Conservation (phyloP, 805 yeast genomes). For the Saccharomyces eubayanus region DNA sequence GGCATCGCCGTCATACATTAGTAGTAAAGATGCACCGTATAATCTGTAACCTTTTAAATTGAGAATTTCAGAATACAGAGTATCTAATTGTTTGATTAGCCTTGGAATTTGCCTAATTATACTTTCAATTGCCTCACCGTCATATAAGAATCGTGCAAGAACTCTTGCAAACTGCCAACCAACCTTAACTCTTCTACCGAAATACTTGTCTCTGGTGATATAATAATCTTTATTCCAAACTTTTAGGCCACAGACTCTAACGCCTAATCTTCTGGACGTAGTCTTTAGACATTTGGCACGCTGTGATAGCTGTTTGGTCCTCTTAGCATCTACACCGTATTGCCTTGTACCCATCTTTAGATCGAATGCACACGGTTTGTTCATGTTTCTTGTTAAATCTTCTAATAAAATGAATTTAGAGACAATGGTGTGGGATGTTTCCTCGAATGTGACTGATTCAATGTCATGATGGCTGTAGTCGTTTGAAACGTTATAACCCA, state of each 20-base stretch:
- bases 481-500: slow-evolving; percentile 1
- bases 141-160: slow-evolving; percentile 68
- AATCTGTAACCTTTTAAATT: slow-evolving; percentile 68
- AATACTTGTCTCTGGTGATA: slow-evolving; percentile 79
- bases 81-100: slow-evolving; percentile 51
- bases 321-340: slow-evolving; percentile 87
- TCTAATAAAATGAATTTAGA: slow-evolving; percentile 74
- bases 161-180: slow-evolving; percentile 75
- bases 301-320: slow-evolving; percentile 68
- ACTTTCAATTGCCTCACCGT: slow-evolving; percentile 54
- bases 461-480: slow-evolving; percentile 5
- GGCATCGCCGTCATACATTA: slow-evolving; percentile 73
- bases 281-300: slow-evolving; percentile 71
- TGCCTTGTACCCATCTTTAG: slow-evolving; percentile 98
- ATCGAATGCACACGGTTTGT: slow-evolving; percentile 84
- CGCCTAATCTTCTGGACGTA: slow-evolving; percentile 77
- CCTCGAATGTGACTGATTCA: slow-evolving; percentile 20
- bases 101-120: slow-evolving; percentile 59
- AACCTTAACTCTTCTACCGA: slow-evolving; percentile 66
- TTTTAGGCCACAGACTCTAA: slow-evolving; percentile 91
- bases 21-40: slow-evolving; percentile 81
- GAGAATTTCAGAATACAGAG: slow-evolving; percentile 46
- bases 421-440: slow-evolving; percentile 26
- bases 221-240: slow-evolving; percentile 55
- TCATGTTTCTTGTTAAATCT: slow-evolving; percentile 79